Conservation (phyloP, 2,329 filamentous ascomycete species). For the Nakataea oryzae region DNA sequence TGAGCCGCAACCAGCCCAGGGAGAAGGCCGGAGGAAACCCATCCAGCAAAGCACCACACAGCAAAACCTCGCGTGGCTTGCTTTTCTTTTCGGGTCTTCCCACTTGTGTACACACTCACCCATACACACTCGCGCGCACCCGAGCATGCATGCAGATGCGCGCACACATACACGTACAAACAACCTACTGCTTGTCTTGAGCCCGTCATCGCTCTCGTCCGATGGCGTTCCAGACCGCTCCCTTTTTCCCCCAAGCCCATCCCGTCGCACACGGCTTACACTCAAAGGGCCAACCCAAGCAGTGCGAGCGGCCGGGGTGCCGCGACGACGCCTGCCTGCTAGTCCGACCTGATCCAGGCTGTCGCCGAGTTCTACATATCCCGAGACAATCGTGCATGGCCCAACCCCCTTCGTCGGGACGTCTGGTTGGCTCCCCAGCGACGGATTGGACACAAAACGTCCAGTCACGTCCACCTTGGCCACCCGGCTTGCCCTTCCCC, state of each 20-base stretch:
- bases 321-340: no score
- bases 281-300: no score
- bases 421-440: no score
- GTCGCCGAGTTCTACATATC: conserved; percentile 8
- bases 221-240: neutral
- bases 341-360: neutral
- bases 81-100: neutral
- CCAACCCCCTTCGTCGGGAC: neutral
- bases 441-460: neutral
- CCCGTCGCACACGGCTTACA: neutral
- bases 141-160: no score
- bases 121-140: no score
- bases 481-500: neutral
- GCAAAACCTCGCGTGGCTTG: neutral
- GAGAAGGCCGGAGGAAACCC: neutral
- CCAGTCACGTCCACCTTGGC: neutral
- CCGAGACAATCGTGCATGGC: conserved; percentile 5
- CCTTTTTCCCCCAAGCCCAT: neutral
- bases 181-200: no score
- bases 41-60: no score
- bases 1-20: neutral
- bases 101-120: no score
- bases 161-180: no score
- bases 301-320: no score
- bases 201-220: neutral